Percentiles rank a stretch among this genome's conserved stretches.
These are phyloP conservation scores for Gloeopeniophorella convolvens DNA, from an alignment of 768 basidiomycete genomes.

Conservation along the genomic window DNA sequence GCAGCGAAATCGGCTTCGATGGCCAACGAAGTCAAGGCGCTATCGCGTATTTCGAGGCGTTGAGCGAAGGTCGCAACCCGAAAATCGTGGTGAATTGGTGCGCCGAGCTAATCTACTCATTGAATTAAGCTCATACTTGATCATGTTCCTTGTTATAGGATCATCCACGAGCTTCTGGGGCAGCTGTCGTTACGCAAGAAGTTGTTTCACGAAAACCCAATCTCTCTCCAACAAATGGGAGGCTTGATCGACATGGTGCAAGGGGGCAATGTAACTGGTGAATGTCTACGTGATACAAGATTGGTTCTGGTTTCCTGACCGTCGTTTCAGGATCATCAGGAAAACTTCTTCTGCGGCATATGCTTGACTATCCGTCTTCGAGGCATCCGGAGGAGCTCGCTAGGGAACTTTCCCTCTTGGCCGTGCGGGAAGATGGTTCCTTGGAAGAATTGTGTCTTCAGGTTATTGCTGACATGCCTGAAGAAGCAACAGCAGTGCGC, in stretches of 20 bases:
- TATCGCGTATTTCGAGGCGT: slow-evolving; percentile 76
- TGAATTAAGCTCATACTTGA: not conserved
- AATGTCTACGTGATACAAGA: slow-evolving; percentile 5
- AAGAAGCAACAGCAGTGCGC: slow-evolving; percentile 57
- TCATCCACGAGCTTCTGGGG: slow-evolving; percentile 82
- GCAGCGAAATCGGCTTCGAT: slow-evolving; percentile 55
- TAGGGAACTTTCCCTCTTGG: slow-evolving; percentile 40
- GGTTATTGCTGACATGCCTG: slow-evolving; percentile 61
- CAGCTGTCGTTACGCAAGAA: slow-evolving; percentile 57
- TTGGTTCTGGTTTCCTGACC: slow-evolving; percentile 5
- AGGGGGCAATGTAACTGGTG: slow-evolving; percentile 62
- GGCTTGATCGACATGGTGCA: slow-evolving; percentile 74
- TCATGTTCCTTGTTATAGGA: slow-evolving; percentile 41
- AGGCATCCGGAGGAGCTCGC: slow-evolving; percentile 41
- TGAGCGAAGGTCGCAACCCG: slow-evolving; percentile 51
- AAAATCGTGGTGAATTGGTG: slow-evolving; percentile 83
- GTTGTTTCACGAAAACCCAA: slow-evolving; percentile 50
- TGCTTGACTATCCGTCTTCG: slow-evolving; percentile 43
- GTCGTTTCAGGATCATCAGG: slow-evolving; percentile 60
- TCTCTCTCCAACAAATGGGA: slow-evolving; percentile 62
- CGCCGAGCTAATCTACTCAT: slow-evolving; percentile 20
- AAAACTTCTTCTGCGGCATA: slow-evolving; percentile 66
- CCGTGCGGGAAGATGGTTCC: slow-evolving; percentile 32
- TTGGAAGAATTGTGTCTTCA: slow-evolving; percentile 50
- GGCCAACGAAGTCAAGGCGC: slow-evolving; percentile 48